Evolutionary conservation across 1,284 basidiomycete genomes (phyloP).

Genomic region (Naganishia liquefaciens): DNA sequence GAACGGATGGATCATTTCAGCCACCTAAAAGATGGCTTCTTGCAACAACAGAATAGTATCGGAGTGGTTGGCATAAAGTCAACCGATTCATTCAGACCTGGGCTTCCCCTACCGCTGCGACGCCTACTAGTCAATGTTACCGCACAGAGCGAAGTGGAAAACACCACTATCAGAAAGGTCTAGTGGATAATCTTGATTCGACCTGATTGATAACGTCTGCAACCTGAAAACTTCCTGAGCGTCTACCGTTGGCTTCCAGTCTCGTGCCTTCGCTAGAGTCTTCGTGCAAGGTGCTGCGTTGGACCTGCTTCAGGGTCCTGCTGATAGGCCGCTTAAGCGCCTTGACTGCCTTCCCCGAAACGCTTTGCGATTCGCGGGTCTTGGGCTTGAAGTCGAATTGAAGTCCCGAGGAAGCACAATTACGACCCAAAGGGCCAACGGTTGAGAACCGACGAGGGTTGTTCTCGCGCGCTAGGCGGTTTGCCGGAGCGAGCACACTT

Average conservation of each 20-base stretch:
- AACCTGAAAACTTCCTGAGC: not conserved
- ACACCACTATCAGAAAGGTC: not conserved
- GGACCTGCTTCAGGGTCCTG: slow-evolving; percentile 15
- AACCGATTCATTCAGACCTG: too few species aligned
- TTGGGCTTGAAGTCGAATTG: not conserved
- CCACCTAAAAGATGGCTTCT: too few species aligned
- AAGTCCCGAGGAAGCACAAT: not conserved
- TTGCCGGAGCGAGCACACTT: too few species aligned
- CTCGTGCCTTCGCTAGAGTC: slow-evolving; percentile 11
- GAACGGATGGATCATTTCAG: too few species aligned
- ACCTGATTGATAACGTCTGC: slow-evolving; percentile 12
- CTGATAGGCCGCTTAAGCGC: slow-evolving; percentile 12
- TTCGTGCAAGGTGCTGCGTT: slow-evolving; percentile 5
- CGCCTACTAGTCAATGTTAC: too few species aligned
- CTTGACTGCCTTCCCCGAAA: not conserved
- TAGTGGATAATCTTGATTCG: slow-evolving; percentile 10
- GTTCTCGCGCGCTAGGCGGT: not conserved
- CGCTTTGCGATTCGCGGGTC: not conserved
- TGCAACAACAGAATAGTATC: too few species aligned
- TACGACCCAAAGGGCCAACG: slow-evolving; percentile 7
- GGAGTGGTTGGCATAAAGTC: too few species aligned
- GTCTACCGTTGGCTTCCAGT: not conserved
- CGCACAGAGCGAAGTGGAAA: too few species aligned
- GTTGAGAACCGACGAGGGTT: slow-evolving; percentile 16
- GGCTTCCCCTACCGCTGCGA: too few species aligned